Base-by-base conservation (phyloP, 345 rosid species). In the Lepidium africanum region DNA sequence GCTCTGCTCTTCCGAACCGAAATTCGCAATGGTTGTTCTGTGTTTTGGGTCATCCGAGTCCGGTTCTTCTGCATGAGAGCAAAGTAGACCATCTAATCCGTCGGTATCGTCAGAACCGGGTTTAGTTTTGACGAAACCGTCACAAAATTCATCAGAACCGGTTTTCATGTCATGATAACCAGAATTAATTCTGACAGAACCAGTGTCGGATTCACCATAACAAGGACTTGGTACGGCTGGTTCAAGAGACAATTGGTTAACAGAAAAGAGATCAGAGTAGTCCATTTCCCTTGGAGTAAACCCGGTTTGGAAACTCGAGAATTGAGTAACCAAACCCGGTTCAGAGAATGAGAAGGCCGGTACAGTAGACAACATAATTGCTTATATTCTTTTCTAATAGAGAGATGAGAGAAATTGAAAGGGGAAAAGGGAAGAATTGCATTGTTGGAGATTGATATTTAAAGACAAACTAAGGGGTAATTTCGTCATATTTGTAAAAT, bases 391-490 rank as follows among this genome's bases (percentile, higher is more conserved):
- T 63, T 23, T 15, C 30, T 16, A 66, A 49, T 59, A 77, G 72
- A 75, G 11, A 76, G 79, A 53, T 69, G 75, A 75, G 75, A 65
- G 38, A 76, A 65, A 82, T 49, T 72, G 83, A 87, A 78, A 88
- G 87, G 72, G 82, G 80, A 89, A 87, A 81, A 92, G 95, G 96
- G 95, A 89, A 87, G 92, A 87, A 83, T 59, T 79, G 96, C 85
- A 73, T 81, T 62, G 66, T 78, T 19, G 84, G 87, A 71, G 87
- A 14, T 47, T 66, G 52, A 50, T 85, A 92, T 87, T 89, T 92
- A 92, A 69, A 64, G 85, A 4, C 79, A 48, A 70, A 30, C 9
- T 7, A 23, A n/a, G 36, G 8, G 78, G 76, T 42, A 77, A 46
- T 77, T 68, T 60, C 5, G 78, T 81, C 19, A 35, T 56, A 52